These are phyloP conservation scores for Annona squamosa DNA, from an alignment of 164 flowering plant species.

Conservation along the genomic window DNA sequence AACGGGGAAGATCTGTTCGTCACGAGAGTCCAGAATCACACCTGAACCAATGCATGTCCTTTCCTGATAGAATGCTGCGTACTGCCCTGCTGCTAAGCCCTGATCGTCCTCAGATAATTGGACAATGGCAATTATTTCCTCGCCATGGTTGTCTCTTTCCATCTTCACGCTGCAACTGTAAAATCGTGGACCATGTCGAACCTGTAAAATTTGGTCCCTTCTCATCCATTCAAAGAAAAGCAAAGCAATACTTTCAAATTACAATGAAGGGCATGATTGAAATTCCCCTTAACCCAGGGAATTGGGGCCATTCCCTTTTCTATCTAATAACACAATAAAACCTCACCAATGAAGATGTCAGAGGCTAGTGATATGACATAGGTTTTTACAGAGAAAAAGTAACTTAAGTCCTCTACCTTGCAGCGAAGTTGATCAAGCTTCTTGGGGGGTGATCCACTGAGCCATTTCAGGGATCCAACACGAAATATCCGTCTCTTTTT, in stretches of 20 bases:
- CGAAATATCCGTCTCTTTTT: constrained; percentile 82
- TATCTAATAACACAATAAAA: background rate
- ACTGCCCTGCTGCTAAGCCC: constrained; percentile 96
- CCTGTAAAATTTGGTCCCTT: constrained; percentile 34
- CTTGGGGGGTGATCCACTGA: constrained; percentile 45
- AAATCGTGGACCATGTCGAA: constrained; percentile 88
- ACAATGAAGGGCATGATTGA: background rate
- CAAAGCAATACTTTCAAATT: background rate
- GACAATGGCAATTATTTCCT: constrained; percentile 47
- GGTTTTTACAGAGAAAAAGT: background rate
- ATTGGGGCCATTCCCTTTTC: background rate
- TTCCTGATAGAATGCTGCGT: constrained; percentile 72
- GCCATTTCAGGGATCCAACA: constrained; percentile 89
- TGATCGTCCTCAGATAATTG: constrained; percentile 76
- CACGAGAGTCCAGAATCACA: constrained; percentile 84
- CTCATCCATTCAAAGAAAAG: constrained; percentile 4
- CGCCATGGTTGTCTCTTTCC: constrained; percentile 32
- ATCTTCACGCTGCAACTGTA: constrained; percentile 53
- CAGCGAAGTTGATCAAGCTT: constrained; percentile 51
- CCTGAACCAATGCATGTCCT: constrained; percentile 82
- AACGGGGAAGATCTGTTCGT: constrained; percentile 76
- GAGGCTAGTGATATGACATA: background rate
- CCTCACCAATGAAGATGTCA: background rate
- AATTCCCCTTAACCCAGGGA: background rate
- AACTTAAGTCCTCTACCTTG: constrained; percentile 46